These are phyloP conservation scores for Periconia sp. DNA, from an alignment of 2,329 filamentous ascomycete genomes.

Conservation along the genomic window DNA sequence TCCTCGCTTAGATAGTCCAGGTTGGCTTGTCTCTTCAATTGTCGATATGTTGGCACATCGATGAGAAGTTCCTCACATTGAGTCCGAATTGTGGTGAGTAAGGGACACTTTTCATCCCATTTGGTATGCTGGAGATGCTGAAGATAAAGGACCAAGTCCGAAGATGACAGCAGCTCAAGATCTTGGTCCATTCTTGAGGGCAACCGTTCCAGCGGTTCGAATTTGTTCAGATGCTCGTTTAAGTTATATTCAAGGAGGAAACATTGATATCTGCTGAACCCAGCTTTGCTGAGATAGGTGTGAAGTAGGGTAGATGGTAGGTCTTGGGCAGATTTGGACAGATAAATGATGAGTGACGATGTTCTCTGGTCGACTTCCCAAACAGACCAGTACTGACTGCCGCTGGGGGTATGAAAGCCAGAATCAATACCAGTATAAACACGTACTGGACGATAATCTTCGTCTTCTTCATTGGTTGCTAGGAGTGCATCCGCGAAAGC, in stretches of 20 bases:
- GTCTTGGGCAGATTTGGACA: conserved; percentile 40
- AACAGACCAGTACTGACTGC: conserved; percentile 39
- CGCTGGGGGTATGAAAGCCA: conserved; percentile 38
- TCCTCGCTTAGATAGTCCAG: conserved; percentile 36
- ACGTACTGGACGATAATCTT: conserved; percentile 32
- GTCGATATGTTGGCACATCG: conserved; percentile 39
- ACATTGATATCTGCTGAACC: conserved; percentile 39
- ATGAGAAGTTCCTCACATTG: conserved; percentile 37
- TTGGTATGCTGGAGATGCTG: conserved; percentile 38
- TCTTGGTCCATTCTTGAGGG: conserved; percentile 35
- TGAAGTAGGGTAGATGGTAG: conserved; percentile 31
- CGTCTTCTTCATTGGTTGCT: conserved; percentile 24
- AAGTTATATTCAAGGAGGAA: conserved; percentile 35
- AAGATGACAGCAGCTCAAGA: conserved; percentile 34
- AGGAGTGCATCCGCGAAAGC: conserved; percentile 25
- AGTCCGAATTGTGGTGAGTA: conserved; percentile 28
- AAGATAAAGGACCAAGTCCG: conserved; percentile 36
- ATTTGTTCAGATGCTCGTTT: conserved; percentile 13
- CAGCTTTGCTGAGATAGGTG: conserved; percentile 37
- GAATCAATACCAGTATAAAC: conserved; percentile 41
- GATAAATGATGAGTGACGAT: conserved; percentile 32
- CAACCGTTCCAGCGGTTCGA: conserved; percentile 14
- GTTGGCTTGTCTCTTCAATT: conserved; percentile 39
- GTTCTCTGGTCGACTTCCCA: conserved; percentile 36
- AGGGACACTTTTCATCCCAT: conserved; percentile 32